Percentiles rank a stretch among this genome's conserved stretches.
Conservation (phyloP, 176 grass and related monocot species). For the Phyllostachys edulis region DNA sequence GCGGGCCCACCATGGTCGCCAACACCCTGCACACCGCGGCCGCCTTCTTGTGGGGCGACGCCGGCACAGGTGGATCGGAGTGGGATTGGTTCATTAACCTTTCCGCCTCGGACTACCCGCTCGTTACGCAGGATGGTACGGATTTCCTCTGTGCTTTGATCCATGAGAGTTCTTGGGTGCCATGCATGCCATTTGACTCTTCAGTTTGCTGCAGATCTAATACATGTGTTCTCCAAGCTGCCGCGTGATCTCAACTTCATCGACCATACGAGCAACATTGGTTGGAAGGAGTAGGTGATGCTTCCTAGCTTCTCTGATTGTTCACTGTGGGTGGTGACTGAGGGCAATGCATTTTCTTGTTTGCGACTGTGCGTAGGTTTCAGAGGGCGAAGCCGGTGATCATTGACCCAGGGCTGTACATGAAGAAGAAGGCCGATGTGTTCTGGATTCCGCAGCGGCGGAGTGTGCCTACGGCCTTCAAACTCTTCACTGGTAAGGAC, state of each 20-base stretch:
- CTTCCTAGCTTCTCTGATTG: neutral
- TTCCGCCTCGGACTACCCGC: constrained; percentile 59
- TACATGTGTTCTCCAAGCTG: constrained; percentile 62
- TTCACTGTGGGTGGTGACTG: neutral
- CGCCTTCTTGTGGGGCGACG: constrained; percentile 33
- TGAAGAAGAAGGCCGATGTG: constrained; percentile 56
- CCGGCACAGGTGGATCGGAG: neutral
- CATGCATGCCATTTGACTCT: neutral
- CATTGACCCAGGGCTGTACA: constrained; percentile 72
- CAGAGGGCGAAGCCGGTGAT: constrained; percentile 68
- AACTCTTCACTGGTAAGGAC: constrained; percentile 56
- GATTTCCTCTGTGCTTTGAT: neutral
- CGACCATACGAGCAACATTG: constrained; percentile 60
- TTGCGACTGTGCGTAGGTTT: constrained; percentile 29
- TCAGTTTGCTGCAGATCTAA: constrained; percentile 48
- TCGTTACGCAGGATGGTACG: constrained; percentile 60
- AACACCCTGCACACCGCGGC: constrained; percentile 70
- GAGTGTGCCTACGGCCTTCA: constrained; percentile 63
- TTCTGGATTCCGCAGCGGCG: constrained; percentile 66
- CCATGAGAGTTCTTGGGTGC: neutral
- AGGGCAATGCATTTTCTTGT: neutral
- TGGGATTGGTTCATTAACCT: constrained; percentile 78
- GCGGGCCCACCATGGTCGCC: constrained; percentile 62
- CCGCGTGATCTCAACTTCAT: constrained; percentile 67
- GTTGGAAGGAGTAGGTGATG: constrained; percentile 53